Conservation (phyloP, 1,284 basidiomycete species). For the Cystobasidium pallidum region DNA sequence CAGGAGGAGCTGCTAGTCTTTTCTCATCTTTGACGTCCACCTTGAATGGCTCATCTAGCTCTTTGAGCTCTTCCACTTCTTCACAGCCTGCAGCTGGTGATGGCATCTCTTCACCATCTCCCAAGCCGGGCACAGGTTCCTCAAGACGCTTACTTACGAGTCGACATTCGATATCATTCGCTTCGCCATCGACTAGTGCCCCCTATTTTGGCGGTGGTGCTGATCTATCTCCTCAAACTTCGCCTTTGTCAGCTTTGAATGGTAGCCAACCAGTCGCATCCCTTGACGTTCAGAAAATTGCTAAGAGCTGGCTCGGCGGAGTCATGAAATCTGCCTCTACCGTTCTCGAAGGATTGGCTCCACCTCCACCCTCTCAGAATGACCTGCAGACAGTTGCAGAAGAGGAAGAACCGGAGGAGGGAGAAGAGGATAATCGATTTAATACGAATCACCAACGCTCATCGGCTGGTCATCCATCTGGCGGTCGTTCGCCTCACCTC, state of each 20-base stretch:
- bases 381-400: slow-evolving; percentile 32
- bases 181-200: neutral
- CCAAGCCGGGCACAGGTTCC: slow-evolving; percentile 5
- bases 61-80: slow-evolving; percentile 20
- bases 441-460: neutral
- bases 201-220: slow-evolving; percentile 39
- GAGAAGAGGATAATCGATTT: neutral
- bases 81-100: neutral
- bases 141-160: slow-evolving; percentile 26
- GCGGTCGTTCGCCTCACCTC: slow-evolving; percentile 1
- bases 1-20: slow-evolving; percentile 10
- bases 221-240: slow-evolving; percentile 27
- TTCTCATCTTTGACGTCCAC: slow-evolving; percentile 34
- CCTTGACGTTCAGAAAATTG: slow-evolving; percentile 40
- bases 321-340: slow-evolving; percentile 39
- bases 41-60: slow-evolving; percentile 28
- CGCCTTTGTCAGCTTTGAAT: slow-evolving; percentile 12
- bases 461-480: slow-evolving; percentile 11
- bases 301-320: slow-evolving; percentile 43
- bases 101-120: slow-evolving; percentile 16
- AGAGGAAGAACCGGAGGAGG: slow-evolving; percentile 43
- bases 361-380: slow-evolving; percentile 27
- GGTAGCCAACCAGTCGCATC: neutral
- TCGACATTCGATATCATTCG: slow-evolving; percentile 32
- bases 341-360: slow-evolving; percentile 32